Evolutionary conservation across 805 yeast species (phyloP), one percentile per base, ranked within the genome.

Genomic region (Candida corydali): DNA sequence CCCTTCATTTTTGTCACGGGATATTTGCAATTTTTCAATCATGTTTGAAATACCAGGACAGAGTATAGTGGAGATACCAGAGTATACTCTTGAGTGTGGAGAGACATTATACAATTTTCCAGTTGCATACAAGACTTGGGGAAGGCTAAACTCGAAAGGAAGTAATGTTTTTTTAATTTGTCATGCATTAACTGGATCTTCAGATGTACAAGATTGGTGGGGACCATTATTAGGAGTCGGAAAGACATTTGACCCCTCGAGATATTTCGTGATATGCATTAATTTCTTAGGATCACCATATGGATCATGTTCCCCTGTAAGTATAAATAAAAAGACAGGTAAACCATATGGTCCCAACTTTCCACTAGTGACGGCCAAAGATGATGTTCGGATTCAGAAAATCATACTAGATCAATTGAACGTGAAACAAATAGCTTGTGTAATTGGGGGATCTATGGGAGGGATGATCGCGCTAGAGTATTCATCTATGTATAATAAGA

Each of bases 201-300:
- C 96, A 0, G 98, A 93, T 56, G 96, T 91, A 12, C 74, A 83
- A 26, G 98, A 93, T 52, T 93, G 98, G 98, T 93, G 98, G 98
- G 97, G 98, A 0, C 97, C 98, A 0, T 61, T 93, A 17, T 63
- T 93, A 19, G 98, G 98, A 0, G 75, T 78, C 3, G 84, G 78
- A 10, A 75, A 81, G 40, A 94, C 98, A 1, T 87, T 93, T 59
- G 98, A 93, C 61, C 95, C 97, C 0, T 69, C 88, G 0, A 74
- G 84, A 45, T 93, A 82, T 57, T 86, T 86, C 57, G 78, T 93
- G 31, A 72, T 93, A 11, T 91, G 98, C 55, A 63, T 91, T 40
- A 91, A 93, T 55, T 82, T 95, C n/a, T 70, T 93, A 43, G 98
- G 98, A 0, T 86, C 96, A 0, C 98, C 98, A 0, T 93, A 93